Evolutionary conservation across 2,329 filamentous ascomycete species (phyloP), one percentile per base, ranked within the genome.

Genomic region (Penicillium sp.): DNA sequence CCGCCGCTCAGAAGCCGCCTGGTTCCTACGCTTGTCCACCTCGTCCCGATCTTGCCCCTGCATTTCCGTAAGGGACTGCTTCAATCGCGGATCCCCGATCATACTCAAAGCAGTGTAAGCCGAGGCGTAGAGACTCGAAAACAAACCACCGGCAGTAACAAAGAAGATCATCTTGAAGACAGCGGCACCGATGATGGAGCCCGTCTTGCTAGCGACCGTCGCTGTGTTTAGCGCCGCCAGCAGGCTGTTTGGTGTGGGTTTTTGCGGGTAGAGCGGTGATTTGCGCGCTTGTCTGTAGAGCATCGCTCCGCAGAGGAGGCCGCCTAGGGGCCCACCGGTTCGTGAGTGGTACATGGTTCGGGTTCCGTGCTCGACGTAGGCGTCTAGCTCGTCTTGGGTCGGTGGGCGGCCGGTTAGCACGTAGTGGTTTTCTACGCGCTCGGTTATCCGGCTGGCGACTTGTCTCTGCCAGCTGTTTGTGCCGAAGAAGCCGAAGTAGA

Each of bases 371-470:
- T 53, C 49, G 16, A 64, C 58, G 30, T 68, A 56, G 16, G 61
- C 62, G 51, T 71, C 68, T 18, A 70, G 38, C 44, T 72, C 69
- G 8, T 63, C 59, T 47, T 72, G 69, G 2, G 65, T 68, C 2
- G 60, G 60, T 6, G 47, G 18, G 9, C 69, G 63, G 22, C 62
- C 57, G 1, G 64, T 49, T 4, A 63, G 9, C 14, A 61, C 50
- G 16, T 57, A 57, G 13, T 46, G 49, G 10, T 56, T 54, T 13
- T 64, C 60, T 2, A 66, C 44, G 7, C 61, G 59, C 2, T 55
- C 30, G 4, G 27, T 33, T 9, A 57, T 52, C 13, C 13, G 29
- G 0, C 14, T 11, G 12, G 37, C 47, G 1, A 55, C 42, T 19
- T 30, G 50, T 8, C 29, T 35, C 18, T 57, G 47, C 57, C 63